These are phyloP conservation scores for Lepidopterella palustris DNA, from an alignment of 495 filamentous ascomycete genomes.

Conservation along the genomic window DNA sequence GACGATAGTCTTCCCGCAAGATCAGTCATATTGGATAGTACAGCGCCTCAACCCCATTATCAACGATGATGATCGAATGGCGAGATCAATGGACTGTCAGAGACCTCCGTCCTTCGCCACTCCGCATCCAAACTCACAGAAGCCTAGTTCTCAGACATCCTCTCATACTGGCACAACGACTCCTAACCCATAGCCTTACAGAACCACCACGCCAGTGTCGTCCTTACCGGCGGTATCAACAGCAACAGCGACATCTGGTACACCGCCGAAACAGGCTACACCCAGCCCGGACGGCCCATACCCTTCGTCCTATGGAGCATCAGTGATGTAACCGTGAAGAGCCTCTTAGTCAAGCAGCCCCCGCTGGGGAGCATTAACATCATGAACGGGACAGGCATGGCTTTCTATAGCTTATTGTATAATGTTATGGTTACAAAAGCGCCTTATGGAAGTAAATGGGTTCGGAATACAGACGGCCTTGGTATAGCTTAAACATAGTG, in stretches of 20 bases:
- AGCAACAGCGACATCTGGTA: slow-evolving; percentile 49
- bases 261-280: slow-evolving; percentile 37
- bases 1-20: slow-evolving; percentile 48
- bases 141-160: slow-evolving; percentile 44
- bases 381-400: slow-evolving; percentile 54
- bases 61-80: slow-evolving; percentile 46
- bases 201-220: slow-evolving; percentile 50
- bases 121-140: neutral
- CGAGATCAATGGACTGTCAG: slow-evolving; percentile 29
- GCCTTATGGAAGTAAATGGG: slow-evolving; percentile 49
- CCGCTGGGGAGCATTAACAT: slow-evolving; percentile 51
- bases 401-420: slow-evolving; percentile 45
- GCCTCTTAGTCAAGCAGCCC: slow-evolving; percentile 50
- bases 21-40: slow-evolving; percentile 46
- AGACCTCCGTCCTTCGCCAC: neutral
- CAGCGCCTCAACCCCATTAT: slow-evolving; percentile 44
- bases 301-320: slow-evolving; percentile 58
- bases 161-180: slow-evolving; percentile 51
- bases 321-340: slow-evolving; percentile 46
- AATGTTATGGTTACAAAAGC: slow-evolving; percentile 48
- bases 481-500: no score
- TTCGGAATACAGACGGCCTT: slow-evolving; percentile 55
- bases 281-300: slow-evolving; percentile 50
- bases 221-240: slow-evolving; percentile 48
- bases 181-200: slow-evolving; percentile 51